phyloP scores from a whole-genome alignment of 768 basidiomycete species.

The Galerina sulciceps region DNA sequence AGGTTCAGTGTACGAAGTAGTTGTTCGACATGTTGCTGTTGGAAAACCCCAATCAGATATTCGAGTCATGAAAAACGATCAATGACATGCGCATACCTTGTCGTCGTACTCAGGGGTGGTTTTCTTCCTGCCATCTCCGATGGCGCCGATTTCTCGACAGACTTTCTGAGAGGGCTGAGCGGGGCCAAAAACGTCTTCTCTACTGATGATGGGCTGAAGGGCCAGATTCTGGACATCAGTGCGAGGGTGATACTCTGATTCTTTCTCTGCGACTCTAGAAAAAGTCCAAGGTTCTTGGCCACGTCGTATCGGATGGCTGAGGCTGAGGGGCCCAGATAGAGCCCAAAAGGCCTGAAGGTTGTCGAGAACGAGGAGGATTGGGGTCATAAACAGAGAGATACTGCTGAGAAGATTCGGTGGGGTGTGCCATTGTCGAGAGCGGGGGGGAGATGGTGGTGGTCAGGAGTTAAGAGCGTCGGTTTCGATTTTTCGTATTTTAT shows the following conservation, averaged over 20 bases:
- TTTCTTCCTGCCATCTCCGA: conserved; percentile 81
- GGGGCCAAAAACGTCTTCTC: conserved; percentile 72
- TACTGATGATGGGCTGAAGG: conserved; percentile 36
- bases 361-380: conserved; percentile 46
- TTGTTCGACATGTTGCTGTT: conserved; percentile 63
- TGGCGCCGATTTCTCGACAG: conserved; percentile 65
- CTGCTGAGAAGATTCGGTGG: conserved; percentile 36
- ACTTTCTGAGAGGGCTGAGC: conserved; percentile 25
- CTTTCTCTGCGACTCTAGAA: conserved; percentile 52
- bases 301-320: conserved; percentile 65
- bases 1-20: conserved; percentile 80
- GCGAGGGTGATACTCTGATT: conserved; percentile 28
- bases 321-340: conserved; percentile 89
- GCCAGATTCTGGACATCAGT: conserved; percentile 28
- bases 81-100: conserved; percentile 38
- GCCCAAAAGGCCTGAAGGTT: conserved; percentile 43
- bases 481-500: conserved; percentile 36
- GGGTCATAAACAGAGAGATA: conserved; percentile 42
- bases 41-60: conserved; percentile 19
- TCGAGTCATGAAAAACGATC: conserved; percentile 24
- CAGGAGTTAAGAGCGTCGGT: conserved; percentile 41
- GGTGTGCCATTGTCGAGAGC: conserved; percentile 31
- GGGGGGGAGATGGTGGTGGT: conserved; percentile 43
- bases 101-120: conserved; percentile 60
- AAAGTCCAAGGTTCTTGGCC: conserved; percentile 72